Conservation (phyloP, 1,284 basidiomycete species). For the Rhodotorula sp. region DNA sequence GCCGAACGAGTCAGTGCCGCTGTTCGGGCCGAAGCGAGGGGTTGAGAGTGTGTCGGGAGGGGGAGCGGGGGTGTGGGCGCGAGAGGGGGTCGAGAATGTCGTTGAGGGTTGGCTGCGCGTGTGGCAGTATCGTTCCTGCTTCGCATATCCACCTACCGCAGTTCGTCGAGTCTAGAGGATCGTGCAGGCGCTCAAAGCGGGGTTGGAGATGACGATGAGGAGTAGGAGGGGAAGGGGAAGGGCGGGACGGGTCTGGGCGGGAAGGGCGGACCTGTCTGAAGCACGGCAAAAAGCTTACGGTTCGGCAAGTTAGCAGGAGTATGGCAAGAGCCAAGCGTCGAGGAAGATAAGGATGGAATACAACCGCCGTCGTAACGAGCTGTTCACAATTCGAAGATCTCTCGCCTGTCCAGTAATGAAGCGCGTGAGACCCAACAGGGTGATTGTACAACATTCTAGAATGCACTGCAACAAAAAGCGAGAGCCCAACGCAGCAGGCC, state of each 20-base stretch:
- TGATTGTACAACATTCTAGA: not conserved
- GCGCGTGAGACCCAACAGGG: too few species aligned
- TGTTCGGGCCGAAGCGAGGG: too few species aligned
- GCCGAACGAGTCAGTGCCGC: not conserved
- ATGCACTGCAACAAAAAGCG: not conserved
- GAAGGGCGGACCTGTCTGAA: not conserved
- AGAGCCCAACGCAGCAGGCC: too few species aligned
- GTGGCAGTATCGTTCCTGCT: too few species aligned
- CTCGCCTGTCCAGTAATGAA: too few species aligned
- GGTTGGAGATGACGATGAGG: constrained; percentile 1
- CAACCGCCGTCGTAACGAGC: not conserved
- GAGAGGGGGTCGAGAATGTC: not conserved
- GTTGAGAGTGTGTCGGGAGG: not conserved
- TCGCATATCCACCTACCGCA: too few species aligned
- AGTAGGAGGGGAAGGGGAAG: not conserved
- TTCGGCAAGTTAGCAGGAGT: not conserved
- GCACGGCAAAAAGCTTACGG: not conserved
- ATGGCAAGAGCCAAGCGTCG: not conserved
- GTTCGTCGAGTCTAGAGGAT: not conserved
- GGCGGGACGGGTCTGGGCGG: not conserved
- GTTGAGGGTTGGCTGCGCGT: too few species aligned
- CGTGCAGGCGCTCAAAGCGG: not conserved
- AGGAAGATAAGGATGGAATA: not conserved
- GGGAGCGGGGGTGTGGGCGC: not conserved
- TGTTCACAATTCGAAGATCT: too few species aligned